Evolutionary conservation across 371 early-diverging fungal genomes (phyloP).

Genomic region (Rhizopus arrhizus): DNA sequence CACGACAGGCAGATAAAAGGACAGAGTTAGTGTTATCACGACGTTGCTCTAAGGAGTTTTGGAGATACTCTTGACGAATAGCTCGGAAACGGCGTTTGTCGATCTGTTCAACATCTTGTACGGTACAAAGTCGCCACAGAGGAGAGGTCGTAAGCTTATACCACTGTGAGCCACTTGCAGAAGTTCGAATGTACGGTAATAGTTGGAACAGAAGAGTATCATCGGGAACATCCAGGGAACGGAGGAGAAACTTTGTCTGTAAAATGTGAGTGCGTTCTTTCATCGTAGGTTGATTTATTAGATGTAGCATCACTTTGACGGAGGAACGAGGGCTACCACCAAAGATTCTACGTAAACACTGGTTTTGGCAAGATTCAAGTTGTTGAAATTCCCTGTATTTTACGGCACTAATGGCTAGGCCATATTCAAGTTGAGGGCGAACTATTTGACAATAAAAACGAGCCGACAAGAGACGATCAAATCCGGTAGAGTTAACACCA

Average conservation of each 20-base stretch:
- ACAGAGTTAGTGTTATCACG: too few species aligned
- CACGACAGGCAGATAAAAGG: too few species aligned
- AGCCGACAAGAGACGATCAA: neutral
- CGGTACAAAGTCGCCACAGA: too few species aligned
- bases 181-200: neutral
- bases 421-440: slow-evolving; percentile 23
- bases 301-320: slow-evolving; percentile 9
- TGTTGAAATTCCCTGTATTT: neutral
- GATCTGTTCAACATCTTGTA: too few species aligned
- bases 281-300: slow-evolving; percentile 12
- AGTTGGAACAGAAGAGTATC: slow-evolving; percentile 6
- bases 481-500: neutral
- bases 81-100: too few species aligned
- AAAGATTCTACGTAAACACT: slow-evolving; percentile 11
- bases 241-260: slow-evolving; percentile 9
- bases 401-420: slow-evolving; percentile 12
- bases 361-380: slow-evolving; percentile 12
- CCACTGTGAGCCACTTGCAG: too few species aligned
- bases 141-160: too few species aligned
- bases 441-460: slow-evolving; percentile 13
- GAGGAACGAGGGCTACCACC: slow-evolving; percentile 8
- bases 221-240: neutral
- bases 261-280: neutral
- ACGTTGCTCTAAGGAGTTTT: too few species aligned
- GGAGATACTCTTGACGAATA: too few species aligned